Conservation (phyloP, 2,329 filamentous ascomycete genomes). For the Phoma sp. region DNA sequence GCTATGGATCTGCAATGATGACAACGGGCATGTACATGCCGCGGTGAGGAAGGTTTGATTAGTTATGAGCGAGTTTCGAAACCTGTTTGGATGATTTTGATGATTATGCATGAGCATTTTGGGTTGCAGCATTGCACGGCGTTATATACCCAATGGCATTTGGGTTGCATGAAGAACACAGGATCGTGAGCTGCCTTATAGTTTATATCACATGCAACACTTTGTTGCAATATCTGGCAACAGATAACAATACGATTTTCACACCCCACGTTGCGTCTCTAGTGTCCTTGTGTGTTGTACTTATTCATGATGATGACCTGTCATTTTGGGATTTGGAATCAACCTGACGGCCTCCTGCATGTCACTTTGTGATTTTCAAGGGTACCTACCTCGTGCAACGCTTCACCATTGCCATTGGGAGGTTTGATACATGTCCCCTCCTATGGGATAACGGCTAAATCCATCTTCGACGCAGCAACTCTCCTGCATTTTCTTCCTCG, state of each 20-base stretch:
- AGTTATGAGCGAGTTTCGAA: conserved; percentile 3
- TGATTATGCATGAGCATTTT: conserved; percentile 15
- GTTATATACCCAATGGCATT: conserved; percentile 20
- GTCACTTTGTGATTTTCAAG: background rate
- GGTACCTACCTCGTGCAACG: conserved; percentile 12
- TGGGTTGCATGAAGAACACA: conserved; percentile 11
- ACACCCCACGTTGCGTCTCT: background rate
- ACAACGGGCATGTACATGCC: conserved; percentile 38
- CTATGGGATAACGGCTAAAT: background rate
- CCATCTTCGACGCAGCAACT: background rate
- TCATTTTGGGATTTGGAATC: background rate
- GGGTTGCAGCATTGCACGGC: conserved; percentile 19
- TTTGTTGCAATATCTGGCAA: conserved; percentile 10
- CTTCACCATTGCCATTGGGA: conserved; percentile 2
- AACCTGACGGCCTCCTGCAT: background rate
- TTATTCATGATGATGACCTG: background rate
- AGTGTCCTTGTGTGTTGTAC: background rate
- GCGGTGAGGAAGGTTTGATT: conserved; percentile 20
- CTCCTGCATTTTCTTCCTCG: background rate
- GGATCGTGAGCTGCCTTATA: conserved; percentile 6
- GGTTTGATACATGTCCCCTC: background rate
- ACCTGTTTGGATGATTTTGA: conserved; percentile 4
- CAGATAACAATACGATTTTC: conserved; percentile 5
- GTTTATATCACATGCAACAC: conserved; percentile 4
- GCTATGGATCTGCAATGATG: conserved; percentile 35